A percentile compares a stretch with the other conserved stretches of the same genome.
Conservation (phyloP, 176 grass and related monocot genomes). For the Cenchrus fungigraminus region DNA sequence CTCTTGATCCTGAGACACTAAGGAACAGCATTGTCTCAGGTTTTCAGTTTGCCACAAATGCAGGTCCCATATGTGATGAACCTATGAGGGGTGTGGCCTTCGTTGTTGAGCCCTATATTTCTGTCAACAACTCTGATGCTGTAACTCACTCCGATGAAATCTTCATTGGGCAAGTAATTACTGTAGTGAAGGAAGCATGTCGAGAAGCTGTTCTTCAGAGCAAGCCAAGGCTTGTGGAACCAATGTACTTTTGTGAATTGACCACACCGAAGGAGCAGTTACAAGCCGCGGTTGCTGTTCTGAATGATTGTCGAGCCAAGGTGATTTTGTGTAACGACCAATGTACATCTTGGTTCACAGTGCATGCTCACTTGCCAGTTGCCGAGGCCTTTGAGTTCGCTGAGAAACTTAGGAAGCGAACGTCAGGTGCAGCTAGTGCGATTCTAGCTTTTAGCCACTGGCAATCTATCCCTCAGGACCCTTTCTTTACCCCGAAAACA, state of each 20-base stretch:
- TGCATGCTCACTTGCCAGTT: slow-evolving; percentile 78
- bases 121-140: slow-evolving; percentile 49
- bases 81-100: slow-evolving; percentile 87
- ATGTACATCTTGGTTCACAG: slow-evolving; percentile 75
- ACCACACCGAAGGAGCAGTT: slow-evolving; percentile 73
- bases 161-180: slow-evolving; percentile 86
- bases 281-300: slow-evolving; percentile 66
- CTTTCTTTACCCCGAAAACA: slow-evolving; percentile 82
- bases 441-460: slow-evolving; percentile 86
- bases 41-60: slow-evolving; percentile 80
- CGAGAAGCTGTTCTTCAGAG: slow-evolving; percentile 73
- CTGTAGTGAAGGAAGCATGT: slow-evolving; percentile 87
- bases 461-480: slow-evolving; percentile 74
- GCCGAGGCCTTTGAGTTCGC: slow-evolving; percentile 79
- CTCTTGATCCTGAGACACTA: slow-evolving; percentile 61
- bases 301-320: slow-evolving; percentile 73
- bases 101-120: slow-evolving; percentile 77
- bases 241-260: slow-evolving; percentile 88
- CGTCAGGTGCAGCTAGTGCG: slow-evolving; percentile 75
- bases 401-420: slow-evolving; percentile 65
- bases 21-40: slow-evolving; percentile 79
- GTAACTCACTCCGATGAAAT: slow-evolving; percentile 62
- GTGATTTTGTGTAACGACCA: slow-evolving; percentile 31
- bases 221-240: slow-evolving; percentile 85
- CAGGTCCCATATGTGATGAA: slow-evolving; percentile 88